Percentiles rank a stretch among this genome's conserved stretches.
These are phyloP conservation scores for Spiromastix sp. DNA, from an alignment of 2,329 filamentous ascomycete genomes.

Conservation along the genomic window DNA sequence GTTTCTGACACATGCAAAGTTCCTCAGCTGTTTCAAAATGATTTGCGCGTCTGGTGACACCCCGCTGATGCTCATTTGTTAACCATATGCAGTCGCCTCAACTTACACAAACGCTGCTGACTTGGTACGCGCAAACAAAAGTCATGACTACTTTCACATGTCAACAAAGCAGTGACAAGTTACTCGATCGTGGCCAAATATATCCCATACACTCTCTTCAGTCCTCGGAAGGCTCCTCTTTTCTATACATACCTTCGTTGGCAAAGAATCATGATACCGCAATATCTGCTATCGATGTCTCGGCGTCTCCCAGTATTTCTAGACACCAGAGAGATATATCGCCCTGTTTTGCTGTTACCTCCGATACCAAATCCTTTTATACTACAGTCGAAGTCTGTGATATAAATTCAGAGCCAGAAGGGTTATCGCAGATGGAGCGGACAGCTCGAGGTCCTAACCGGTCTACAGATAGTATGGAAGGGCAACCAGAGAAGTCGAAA, in stretches of 20 bases:
- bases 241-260: slow-evolving; percentile 8
- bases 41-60: neutral
- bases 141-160: slow-evolving; percentile 12
- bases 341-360: slow-evolving; percentile 8
- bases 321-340: slow-evolving; percentile 8
- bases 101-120: neutral
- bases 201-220: slow-evolving; percentile 5
- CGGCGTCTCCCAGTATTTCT: slow-evolving; percentile 8
- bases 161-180: slow-evolving; percentile 3
- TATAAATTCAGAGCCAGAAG: slow-evolving; percentile 6
- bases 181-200: slow-evolving; percentile 1
- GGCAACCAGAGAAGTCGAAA: slow-evolving; percentile 6
- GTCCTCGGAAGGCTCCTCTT: slow-evolving; percentile 5
- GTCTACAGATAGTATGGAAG: slow-evolving; percentile 4
- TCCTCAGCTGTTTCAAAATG: neutral
- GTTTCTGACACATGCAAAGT: slow-evolving; percentile 1
- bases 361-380: slow-evolving; percentile 15
- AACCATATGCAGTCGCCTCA: neutral
- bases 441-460: slow-evolving; percentile 7
- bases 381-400: slow-evolving; percentile 14
- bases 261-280: slow-evolving; percentile 5
- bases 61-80: slow-evolving; percentile 1
- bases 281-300: slow-evolving; percentile 5
- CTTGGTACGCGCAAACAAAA: neutral
- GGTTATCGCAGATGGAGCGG: slow-evolving; percentile 6